A percentile compares a stretch with the other conserved stretches of the same genome.
These are phyloP conservation scores for Schizophyllum commune DNA, from an alignment of 1,284 basidiomycete species.

Conservation along the genomic window DNA sequence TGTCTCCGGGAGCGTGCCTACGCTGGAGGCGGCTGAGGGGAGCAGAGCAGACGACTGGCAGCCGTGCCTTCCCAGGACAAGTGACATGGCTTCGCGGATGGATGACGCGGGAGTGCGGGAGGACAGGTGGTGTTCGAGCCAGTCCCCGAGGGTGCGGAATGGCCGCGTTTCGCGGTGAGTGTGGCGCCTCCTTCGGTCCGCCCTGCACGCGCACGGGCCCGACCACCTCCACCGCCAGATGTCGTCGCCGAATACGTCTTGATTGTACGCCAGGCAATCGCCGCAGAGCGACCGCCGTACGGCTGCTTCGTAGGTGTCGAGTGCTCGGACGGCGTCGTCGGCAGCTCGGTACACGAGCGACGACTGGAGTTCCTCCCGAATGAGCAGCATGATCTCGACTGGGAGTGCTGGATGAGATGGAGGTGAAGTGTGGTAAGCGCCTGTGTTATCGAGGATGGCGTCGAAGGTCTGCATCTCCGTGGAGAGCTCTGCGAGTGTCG, in stretches of 20 bases:
- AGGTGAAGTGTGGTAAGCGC: slow-evolving; percentile 7
- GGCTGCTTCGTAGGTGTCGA: slow-evolving; percentile 31
- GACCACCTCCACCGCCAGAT: slow-evolving; percentile 41
- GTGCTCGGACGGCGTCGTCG: slow-evolving; percentile 26
- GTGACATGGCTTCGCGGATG: background rate
- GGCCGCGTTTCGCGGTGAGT: slow-evolving; percentile 20
- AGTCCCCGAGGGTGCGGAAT: slow-evolving; percentile 26
- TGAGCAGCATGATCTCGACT: slow-evolving; percentile 38
- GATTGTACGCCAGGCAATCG: slow-evolving; percentile 38
- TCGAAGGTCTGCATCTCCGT: slow-evolving; percentile 35
- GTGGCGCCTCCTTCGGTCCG: slow-evolving; percentile 6
- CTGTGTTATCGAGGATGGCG: slow-evolving; percentile 18
- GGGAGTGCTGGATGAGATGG: slow-evolving; percentile 28
- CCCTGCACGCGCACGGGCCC: slow-evolving; percentile 31
- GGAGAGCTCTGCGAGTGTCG: slow-evolving; percentile 39
- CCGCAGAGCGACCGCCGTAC: slow-evolving; percentile 34
- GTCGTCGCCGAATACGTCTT: slow-evolving; percentile 39
- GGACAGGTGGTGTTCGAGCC: slow-evolving; percentile 31
- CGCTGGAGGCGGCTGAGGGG: background rate
- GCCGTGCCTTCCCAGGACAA: background rate
- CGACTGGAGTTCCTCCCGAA: slow-evolving; percentile 32
- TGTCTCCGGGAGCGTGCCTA: background rate
- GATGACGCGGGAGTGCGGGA: background rate
- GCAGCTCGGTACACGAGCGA: slow-evolving; percentile 27
- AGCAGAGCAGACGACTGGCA: background rate